A percentile compares a stretch with the other conserved stretches of the same genome.
Conservation (phyloP, 2,329 filamentous ascomycete species). For the Monosporascus sp. region DNA sequence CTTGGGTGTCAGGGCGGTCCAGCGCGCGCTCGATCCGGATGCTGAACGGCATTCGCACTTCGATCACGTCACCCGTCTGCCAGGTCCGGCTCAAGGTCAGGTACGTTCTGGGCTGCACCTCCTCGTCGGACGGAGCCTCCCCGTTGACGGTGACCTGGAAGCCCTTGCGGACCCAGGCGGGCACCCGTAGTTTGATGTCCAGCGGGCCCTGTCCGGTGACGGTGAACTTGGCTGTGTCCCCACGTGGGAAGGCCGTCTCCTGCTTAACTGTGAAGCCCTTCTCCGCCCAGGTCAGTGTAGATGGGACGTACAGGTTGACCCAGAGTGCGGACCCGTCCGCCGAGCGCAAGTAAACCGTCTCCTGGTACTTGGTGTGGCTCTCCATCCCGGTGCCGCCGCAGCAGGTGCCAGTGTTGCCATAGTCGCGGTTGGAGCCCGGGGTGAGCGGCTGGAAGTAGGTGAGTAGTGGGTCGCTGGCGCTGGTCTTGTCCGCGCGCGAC, state of each 20-base stretch:
- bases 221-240: conserved; percentile 20
- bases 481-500: conserved; percentile 21
- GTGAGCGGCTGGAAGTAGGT: conserved; percentile 28
- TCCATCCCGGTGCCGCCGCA: conserved; percentile 28
- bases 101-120: conserved; percentile 20
- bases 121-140: conserved; percentile 7
- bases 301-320: conserved; percentile 27
- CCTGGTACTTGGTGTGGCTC: conserved; percentile 30
- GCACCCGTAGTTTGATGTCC: conserved; percentile 26
- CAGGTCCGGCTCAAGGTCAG: conserved; percentile 23
- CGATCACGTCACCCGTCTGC: conserved; percentile 22
- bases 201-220: conserved; percentile 20
- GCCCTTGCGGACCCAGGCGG: conserved; percentile 21
- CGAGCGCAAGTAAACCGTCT: conserved; percentile 27
- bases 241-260: conserved; percentile 25
- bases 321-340: conserved; percentile 25
- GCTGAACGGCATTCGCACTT: conserved; percentile 25
- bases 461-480: conserved; percentile 18
- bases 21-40: conserved; percentile 24
- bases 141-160: conserved; percentile 24
- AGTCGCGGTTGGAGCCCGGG: conserved; percentile 20
- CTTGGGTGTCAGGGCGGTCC: conserved; percentile 27
- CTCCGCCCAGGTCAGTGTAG: conserved; percentile 23
- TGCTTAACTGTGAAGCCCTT: conserved; percentile 22
- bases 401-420: conserved; percentile 27